These are phyloP conservation scores for Conringia planisiliqua DNA, from an alignment of 345 rosid species.

Conservation along the genomic window DNA sequence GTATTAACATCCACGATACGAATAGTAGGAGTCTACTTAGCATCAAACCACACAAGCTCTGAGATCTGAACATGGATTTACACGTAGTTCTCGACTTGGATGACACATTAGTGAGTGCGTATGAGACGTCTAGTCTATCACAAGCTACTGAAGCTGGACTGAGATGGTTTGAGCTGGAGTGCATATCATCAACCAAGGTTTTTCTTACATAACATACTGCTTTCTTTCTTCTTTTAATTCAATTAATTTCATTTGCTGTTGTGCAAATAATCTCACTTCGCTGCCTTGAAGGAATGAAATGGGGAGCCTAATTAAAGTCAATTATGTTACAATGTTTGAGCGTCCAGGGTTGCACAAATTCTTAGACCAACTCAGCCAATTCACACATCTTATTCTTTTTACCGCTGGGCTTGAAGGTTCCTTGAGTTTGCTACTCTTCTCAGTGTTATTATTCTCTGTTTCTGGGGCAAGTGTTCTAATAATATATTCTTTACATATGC, in stretches of 20 bases:
- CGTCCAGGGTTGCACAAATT: constrained; percentile 86
- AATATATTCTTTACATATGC: constrained; percentile 2
- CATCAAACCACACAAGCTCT: no score
- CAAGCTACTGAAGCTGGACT: constrained; percentile 69
- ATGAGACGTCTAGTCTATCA: constrained; percentile 44
- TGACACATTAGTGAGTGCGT: constrained; percentile 49
- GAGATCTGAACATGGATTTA: background rate
- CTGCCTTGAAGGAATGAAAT: constrained; percentile 66
- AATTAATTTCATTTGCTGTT: no score
- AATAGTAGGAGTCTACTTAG: no score
- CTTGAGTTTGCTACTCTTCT: background rate
- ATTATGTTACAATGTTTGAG: constrained; percentile 76
- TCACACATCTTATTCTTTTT: constrained; percentile 75
- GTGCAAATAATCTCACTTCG: no score
- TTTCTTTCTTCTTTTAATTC: no score
- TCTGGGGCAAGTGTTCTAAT: background rate
- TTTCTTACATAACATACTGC: no score
- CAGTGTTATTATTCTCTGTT: background rate
- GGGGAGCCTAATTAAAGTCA: constrained; percentile 67
- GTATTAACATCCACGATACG: no score
- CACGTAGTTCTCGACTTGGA: constrained; percentile 96
- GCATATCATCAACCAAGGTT: constrained; percentile 74
- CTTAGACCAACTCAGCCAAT: constrained; percentile 60
- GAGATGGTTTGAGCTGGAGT: constrained; percentile 85
- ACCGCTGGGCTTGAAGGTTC: constrained; percentile 96